These are phyloP conservation scores for Ascochyta clinopodiicola DNA, from an alignment of 2,329 filamentous ascomycete species.

Conservation along the genomic window DNA sequence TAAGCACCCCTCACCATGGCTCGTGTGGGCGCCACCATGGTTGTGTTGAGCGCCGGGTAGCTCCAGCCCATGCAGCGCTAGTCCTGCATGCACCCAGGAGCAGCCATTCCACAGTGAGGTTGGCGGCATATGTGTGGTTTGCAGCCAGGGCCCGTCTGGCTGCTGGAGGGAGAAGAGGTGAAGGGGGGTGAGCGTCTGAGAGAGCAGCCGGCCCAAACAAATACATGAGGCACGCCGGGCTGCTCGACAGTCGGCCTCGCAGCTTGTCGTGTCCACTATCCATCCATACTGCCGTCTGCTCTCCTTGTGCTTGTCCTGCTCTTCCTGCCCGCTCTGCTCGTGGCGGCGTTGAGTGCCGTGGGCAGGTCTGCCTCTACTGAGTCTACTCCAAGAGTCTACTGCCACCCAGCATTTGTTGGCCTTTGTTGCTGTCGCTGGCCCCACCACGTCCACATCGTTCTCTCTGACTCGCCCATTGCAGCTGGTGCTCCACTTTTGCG, in stretches of 20 bases:
- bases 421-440: slow-evolving; percentile 11
- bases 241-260: slow-evolving; percentile 1
- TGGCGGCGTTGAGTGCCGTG: not conserved
- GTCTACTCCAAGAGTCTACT: no score
- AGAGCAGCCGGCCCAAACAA: not conserved
- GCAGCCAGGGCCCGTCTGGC: not conserved
- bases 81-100: slow-evolving; percentile 7
- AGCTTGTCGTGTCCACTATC: not conserved
- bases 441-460: slow-evolving; percentile 13
- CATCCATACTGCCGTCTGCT: not conserved
- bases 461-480: slow-evolving; percentile 7
- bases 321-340: not conserved
- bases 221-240: slow-evolving; percentile 11
- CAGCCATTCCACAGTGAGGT: slow-evolving; percentile 10
- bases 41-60: slow-evolving; percentile 17
- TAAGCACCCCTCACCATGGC: not conserved
- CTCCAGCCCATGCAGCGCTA: slow-evolving; percentile 8
- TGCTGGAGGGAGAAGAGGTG: not conserved
- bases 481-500: slow-evolving; percentile 7
- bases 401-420: not conserved
- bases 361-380: not conserved
- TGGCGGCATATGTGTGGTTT: slow-evolving; percentile 7
- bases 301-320: not conserved
- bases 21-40: slow-evolving; percentile 10
- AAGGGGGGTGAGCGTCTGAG: slow-evolving; percentile 4